Percentiles rank a stretch among this genome's conserved stretches.
These are phyloP conservation scores for Furcasterigmium furcatum DNA, from an alignment of 2,329 filamentous ascomycete genomes.

Conservation along the genomic window DNA sequence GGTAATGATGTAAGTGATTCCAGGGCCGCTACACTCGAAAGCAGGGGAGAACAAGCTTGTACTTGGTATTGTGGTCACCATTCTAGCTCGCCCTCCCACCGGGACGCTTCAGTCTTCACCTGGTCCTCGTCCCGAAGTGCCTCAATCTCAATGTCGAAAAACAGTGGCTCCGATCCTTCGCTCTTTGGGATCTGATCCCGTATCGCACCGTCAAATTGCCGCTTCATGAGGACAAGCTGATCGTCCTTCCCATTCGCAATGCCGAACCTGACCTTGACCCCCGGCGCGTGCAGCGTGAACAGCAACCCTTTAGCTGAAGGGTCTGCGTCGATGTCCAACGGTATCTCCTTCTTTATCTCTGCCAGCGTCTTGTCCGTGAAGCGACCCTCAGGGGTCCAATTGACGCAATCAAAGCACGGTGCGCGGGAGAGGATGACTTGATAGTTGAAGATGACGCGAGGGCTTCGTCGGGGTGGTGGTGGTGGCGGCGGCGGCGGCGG, in stretches of 20 bases:
- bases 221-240: not conserved
- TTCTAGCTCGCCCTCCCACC: constrained; percentile 23
- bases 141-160: not conserved
- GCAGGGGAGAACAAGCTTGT: no score
- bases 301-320: not conserved
- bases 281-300: not conserved
- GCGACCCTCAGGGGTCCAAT: not conserved
- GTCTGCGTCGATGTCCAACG: not conserved
- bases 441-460: not conserved
- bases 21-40: no score
- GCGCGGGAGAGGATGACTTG: not conserved
- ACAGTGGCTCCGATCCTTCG: not conserved
- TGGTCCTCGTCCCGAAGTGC: not conserved
- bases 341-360: not conserved
- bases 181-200: not conserved
- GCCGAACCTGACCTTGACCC: not conserved
- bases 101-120: not conserved
- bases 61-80: no score
- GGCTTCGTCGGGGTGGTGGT: not conserved
- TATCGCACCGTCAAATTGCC: not conserved
- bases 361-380: not conserved
- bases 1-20: no score
- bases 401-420: not conserved
- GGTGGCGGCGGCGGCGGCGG: not conserved
- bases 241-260: not conserved